Evolutionary conservation across 345 rosid species (phyloP).

Genomic region (Gynandropsis gynandra): DNA sequence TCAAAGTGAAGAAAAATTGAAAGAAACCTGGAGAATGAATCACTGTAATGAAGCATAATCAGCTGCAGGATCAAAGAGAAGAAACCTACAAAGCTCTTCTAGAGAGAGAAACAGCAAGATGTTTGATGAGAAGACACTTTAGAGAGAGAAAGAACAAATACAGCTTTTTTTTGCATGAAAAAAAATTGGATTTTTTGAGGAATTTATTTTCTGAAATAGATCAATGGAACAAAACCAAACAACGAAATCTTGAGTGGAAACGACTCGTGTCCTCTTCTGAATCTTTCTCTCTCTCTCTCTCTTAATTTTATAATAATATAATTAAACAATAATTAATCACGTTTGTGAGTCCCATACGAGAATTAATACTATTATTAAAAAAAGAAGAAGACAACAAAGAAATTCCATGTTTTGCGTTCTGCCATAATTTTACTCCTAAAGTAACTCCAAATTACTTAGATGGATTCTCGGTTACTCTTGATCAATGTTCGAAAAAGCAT

Average conservation of each 20-base stretch:
- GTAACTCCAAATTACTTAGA: conserved; percentile 18
- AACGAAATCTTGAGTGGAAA: conserved; percentile 7
- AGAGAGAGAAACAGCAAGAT: background rate
- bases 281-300: background rate
- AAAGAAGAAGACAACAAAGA: background rate
- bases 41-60: conserved; percentile 18
- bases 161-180: too few relatives aligned
- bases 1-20: background rate
- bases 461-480: too few relatives aligned
- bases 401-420: conserved; percentile 24
- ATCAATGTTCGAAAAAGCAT: too few relatives aligned
- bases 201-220: conserved; percentile 14
- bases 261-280: conserved; percentile 26
- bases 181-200: too few relatives aligned
- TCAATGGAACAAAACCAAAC: conserved; percentile 24
- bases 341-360: conserved; percentile 5
- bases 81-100: background rate
- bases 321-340: conserved; percentile 3
- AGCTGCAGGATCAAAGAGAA: conserved; percentile 11
- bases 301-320: background rate
- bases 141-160: conserved; percentile 1
- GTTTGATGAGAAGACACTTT: too few relatives aligned
- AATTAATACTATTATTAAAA: conserved; percentile 11
- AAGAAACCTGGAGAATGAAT: conserved; percentile 13
- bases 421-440: conserved; percentile 21